Conservation (phyloP, 768 basidiomycete species). For the Kwoniella shandongensis region DNA sequence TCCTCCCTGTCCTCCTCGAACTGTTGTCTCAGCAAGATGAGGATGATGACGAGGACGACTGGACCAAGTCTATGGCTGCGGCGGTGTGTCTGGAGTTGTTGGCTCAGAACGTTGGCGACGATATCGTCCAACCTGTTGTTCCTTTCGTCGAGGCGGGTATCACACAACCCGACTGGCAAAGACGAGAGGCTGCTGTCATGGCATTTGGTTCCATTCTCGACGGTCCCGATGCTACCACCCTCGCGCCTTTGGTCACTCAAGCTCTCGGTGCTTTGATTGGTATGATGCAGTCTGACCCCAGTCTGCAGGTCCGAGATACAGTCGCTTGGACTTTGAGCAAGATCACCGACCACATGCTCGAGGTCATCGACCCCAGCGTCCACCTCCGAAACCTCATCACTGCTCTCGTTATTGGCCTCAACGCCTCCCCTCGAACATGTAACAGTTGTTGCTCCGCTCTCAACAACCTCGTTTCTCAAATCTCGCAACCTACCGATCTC, state of each 20-base stretch:
- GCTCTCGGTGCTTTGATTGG: constrained; percentile 89
- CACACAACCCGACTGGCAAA: constrained; percentile 86
- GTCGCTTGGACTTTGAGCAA: constrained; percentile 96
- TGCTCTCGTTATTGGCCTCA: constrained; percentile 76
- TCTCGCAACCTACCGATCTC: constrained; percentile 67
- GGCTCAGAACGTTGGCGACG: constrained; percentile 84
- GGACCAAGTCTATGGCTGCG: constrained; percentile 97
- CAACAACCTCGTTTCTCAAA: constrained; percentile 91
- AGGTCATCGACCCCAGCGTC: constrained; percentile 81
- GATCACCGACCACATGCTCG: constrained; percentile 85
- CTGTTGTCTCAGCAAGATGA: constrained; percentile 92
- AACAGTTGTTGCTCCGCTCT: constrained; percentile 95
- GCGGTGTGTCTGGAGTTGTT: constrained; percentile 85
- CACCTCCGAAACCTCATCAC: constrained; percentile 80
- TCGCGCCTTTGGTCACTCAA: constrained; percentile 88
- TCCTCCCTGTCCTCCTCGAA: constrained; percentile 83
- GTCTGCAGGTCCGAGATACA: constrained; percentile 88
- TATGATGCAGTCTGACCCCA: constrained; percentile 81
- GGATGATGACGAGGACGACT: constrained; percentile 96
- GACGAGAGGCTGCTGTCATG: constrained; percentile 97
- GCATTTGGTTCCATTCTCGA: constrained; percentile 96
- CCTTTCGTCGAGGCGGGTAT: constrained; percentile 98
- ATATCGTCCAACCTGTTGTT: constrained; percentile 86
- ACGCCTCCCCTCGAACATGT: constrained; percentile 78
- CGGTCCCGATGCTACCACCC: constrained; percentile 83